Evolutionary conservation across 2,329 filamentous ascomycete genomes (phyloP).

Genomic region (Neopestalotiopsis sp.): DNA sequence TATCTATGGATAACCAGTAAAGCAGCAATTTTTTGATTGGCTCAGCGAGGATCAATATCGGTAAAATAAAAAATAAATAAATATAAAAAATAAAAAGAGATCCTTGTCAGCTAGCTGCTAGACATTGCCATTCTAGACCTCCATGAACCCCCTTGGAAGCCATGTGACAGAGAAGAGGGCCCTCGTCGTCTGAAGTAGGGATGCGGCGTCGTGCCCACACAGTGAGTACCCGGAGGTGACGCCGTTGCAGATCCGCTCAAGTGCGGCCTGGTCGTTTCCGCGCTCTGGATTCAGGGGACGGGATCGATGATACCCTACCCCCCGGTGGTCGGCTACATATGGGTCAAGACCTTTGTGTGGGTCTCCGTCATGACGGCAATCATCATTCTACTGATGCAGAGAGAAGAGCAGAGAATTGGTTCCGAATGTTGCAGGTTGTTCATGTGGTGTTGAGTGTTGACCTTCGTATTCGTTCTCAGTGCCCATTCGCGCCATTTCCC

Average conservation of each 20-base stretch:
- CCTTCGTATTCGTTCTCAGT: not conserved
- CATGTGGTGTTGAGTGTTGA: not conserved
- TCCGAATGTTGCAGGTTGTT: not conserved
- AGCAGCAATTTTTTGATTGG: not conserved
- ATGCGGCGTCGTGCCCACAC: not conserved
- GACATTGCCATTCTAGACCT: not conserved
- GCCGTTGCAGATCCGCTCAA: constrained; percentile 15
- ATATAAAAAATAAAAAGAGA: no score
- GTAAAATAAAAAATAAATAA: not conserved
- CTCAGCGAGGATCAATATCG: not conserved
- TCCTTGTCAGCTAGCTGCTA: no score
- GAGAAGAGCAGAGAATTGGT: not conserved
- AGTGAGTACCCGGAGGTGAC: not conserved
- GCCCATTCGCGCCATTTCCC: not conserved
- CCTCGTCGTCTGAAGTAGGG: not conserved
- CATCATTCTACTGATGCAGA: not conserved
- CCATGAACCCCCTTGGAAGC: not conserved
- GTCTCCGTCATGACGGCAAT: not conserved
- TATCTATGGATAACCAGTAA: not conserved
- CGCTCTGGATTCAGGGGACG: not conserved
- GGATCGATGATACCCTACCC: not conserved
- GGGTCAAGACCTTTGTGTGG: not conserved
- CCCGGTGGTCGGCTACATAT: not conserved
- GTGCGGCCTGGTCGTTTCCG: not conserved
- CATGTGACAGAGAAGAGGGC: not conserved